Conservation (phyloP, 2,329 filamentous ascomycete genomes). For the Trichoderma asperellum region DNA sequence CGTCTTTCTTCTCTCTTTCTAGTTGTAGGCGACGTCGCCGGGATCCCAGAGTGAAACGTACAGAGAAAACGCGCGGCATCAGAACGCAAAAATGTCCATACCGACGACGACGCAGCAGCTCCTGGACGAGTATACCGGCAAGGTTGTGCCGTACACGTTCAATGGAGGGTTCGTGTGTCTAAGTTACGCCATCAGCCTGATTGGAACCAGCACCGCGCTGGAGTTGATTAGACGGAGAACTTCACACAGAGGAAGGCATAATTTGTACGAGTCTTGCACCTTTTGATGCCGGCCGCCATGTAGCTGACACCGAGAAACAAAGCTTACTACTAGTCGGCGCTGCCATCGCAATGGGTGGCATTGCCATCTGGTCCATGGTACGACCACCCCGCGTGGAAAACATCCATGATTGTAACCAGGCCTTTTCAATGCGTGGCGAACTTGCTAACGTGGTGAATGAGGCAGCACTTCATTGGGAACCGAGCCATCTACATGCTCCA, state of each 20-base stretch:
- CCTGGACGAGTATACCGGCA: conserved; percentile 48
- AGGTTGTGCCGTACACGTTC: conserved; percentile 55
- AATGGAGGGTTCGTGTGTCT: conserved; percentile 67
- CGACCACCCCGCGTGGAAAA: conserved; percentile 28
- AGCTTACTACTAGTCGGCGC: conserved; percentile 59
- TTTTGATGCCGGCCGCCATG: not conserved
- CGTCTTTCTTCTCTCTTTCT: not conserved
- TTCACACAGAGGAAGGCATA: conserved; percentile 67
- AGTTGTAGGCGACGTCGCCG: not conserved
- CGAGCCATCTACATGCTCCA: conserved; percentile 71
- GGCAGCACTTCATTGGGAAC: conserved; percentile 66
- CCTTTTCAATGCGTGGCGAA: not conserved
- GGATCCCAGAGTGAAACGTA: not conserved
- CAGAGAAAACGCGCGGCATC: not conserved
- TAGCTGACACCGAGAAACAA: not conserved
- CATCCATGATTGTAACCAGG: not conserved
- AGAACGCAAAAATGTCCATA: not conserved
- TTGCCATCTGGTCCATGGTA: conserved; percentile 74
- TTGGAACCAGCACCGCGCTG: conserved; percentile 77
- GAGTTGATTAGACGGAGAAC: conserved; percentile 80
- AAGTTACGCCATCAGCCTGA: conserved; percentile 75
- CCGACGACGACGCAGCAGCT: conserved; percentile 34
- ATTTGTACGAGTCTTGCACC: conserved; percentile 59
- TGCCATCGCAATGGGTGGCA: conserved; percentile 72
- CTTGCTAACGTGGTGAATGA: not conserved